Base-by-base conservation (phyloP, 768 basidiomycete species). In the Boletus reticulatus region DNA sequence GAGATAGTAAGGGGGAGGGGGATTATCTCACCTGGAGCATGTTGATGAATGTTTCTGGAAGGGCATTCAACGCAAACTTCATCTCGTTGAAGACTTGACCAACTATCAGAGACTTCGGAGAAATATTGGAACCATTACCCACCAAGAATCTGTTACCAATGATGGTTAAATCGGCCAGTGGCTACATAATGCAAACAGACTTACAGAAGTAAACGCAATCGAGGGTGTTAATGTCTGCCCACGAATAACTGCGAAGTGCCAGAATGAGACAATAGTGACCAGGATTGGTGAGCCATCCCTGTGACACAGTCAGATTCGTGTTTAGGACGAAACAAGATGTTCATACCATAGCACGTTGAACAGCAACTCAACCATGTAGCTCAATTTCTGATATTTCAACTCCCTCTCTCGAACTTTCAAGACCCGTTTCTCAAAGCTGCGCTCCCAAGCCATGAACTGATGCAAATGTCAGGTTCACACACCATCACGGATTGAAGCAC, bases 391-490 rank as follows among this genome's bases (percentile, higher is more conserved):
- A 70, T 84, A 93, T 62, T 84, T 85, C 22, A 97, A 76, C 69
- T 97, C 94, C 60, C 84, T 87, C 42, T 84, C 84, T 24, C 94
- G 82, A 56, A 96, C 77, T 49, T 80, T 83, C 50, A 88, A 69
- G 1, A 94, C 85, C 11, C 79, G 80, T 22, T 78, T 76, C 72
- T 96, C 94, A 62, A 95, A 95, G 66, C 84, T 92, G 24, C 94
- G 84, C 69, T 97, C 94, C 94, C 85, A 87, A 16, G 92, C 94
- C 92, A 96, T 95, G 72, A 95, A 97, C 85, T 88, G 62, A 22
- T 42, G 37, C 3, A 6, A 29, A 27, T 12, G 43, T 71, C 34
- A 52, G 38, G 22, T 20, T 13, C 6, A 45, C 12, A 20, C 16
- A 14, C 4, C 17, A 37, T 32, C 1, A 2, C 8, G 7, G 27